Conservation (phyloP, 1,284 basidiomycete species). For the Tilletia walkeri region DNA sequence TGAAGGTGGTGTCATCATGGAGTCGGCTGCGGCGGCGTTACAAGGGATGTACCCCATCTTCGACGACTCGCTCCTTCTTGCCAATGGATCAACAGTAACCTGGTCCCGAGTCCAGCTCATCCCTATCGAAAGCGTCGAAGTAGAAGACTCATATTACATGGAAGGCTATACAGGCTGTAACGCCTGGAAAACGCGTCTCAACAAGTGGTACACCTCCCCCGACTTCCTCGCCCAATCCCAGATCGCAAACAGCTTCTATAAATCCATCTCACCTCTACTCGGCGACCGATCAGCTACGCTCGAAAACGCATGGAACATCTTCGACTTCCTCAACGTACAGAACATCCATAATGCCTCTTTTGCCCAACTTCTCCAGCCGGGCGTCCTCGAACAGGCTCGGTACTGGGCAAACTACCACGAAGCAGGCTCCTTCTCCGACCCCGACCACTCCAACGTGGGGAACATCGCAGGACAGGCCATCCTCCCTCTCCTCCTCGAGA, state of each 20-base stretch:
- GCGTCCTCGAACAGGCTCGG: conserved; percentile 29
- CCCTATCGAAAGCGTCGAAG: conserved; percentile 74
- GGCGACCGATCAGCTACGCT: conserved; percentile 69
- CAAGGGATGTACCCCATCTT: conserved; percentile 49
- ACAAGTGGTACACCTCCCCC: conserved; percentile 43
- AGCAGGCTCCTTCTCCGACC: conserved; percentile 70
- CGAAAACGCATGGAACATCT: conserved; percentile 69
- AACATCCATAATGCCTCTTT: conserved; percentile 60
- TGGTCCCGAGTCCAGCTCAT: conserved; percentile 72
- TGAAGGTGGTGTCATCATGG: conserved; percentile 78
- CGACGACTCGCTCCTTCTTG: conserved; percentile 53
- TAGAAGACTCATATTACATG: conserved; percentile 66
- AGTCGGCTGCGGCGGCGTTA: conserved; percentile 61
- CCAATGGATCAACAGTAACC: conserved; percentile 71
- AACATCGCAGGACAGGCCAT: conserved; percentile 80
- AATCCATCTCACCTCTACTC: conserved; percentile 66
- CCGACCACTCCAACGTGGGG: conserved; percentile 66
- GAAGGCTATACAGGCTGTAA: conserved; percentile 66
- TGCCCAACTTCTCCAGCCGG: conserved; percentile 28
- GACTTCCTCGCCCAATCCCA: conserved; percentile 65
- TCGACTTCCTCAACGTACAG: conserved; percentile 68
- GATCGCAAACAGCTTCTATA: conserved; percentile 67
- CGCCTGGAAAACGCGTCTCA: conserved; percentile 26
- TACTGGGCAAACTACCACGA: conserved; percentile 74
- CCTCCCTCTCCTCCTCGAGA: conserved; percentile 68